Percentiles rank a stretch among this genome's conserved stretches.
phyloP scores from a whole-genome alignment of 768 basidiomycete species.

The Suillus occidentalis region DNA sequence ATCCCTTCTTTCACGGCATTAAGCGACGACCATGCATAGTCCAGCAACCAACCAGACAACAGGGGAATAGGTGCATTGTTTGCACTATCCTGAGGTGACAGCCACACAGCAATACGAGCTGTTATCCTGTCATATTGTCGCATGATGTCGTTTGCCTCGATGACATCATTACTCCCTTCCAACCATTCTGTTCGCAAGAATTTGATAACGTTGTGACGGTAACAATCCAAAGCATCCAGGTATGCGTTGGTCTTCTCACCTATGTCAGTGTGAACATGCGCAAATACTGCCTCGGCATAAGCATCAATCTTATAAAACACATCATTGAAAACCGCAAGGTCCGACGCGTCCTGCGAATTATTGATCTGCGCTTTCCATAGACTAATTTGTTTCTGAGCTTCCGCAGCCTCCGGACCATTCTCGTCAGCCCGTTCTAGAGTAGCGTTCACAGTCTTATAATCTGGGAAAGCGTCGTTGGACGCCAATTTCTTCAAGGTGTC shows the following conservation, averaged over 20 bases:
- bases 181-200: background rate
- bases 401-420: background rate
- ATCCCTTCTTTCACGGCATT: background rate
- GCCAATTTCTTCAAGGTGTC: background rate
- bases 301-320: background rate
- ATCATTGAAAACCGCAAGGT: background rate
- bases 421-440: background rate
- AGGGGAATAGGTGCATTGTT: background rate
- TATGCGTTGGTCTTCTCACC: background rate
- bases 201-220: background rate
- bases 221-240: background rate
- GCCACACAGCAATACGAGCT: background rate
- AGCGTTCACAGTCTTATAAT: background rate
- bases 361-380: background rate
- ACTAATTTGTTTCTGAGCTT: background rate
- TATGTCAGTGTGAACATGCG: background rate
- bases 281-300: background rate
- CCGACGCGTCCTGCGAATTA: background rate
- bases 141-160: background rate
- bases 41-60: background rate
- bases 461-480: background rate
- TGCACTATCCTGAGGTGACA: background rate
- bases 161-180: background rate
- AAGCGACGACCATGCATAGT: background rate
- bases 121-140: background rate